These are phyloP conservation scores for Mentha longifolia DNA, from an alignment of 257 asterid genomes.

Conservation along the genomic window DNA sequence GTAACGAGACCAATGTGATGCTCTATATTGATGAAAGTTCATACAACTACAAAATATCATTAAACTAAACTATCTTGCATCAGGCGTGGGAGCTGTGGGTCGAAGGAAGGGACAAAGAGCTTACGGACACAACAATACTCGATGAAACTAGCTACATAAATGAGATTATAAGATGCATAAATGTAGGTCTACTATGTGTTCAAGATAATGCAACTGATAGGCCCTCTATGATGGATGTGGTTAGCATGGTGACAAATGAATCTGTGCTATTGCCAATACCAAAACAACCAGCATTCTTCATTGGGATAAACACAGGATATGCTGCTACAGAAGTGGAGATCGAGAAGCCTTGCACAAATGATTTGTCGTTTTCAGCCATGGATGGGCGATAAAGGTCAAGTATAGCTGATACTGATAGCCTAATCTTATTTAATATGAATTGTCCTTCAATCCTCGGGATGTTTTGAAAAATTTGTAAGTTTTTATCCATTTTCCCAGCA, in stretches of 20 bases:
- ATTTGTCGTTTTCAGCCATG: constrained; percentile 34
- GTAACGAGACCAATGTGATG: not conserved
- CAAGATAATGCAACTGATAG: constrained; percentile 46
- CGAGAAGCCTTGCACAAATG: constrained; percentile 27
- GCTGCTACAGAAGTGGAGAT: not conserved
- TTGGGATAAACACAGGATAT: constrained; percentile 3
- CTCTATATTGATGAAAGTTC: not conserved
- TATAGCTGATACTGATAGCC: not conserved
- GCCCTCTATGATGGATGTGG: constrained; percentile 45
- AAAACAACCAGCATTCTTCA: constrained; percentile 44
- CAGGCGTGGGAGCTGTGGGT: constrained; percentile 53
- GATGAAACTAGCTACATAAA: not conserved
- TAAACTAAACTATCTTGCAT: not conserved
- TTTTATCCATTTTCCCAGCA: not conserved
- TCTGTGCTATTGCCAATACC: constrained; percentile 32
- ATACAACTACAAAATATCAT: not conserved
- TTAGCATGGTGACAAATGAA: constrained; percentile 40
- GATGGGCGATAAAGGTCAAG: constrained; percentile 30
- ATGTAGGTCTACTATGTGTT: constrained; percentile 45
- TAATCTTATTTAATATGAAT: not conserved
- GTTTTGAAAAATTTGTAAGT: not conserved
- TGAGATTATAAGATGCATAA: constrained; percentile 40
- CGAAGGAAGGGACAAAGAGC: constrained; percentile 38
- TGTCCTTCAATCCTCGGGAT: not conserved
- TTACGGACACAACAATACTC: constrained; percentile 36